These are phyloP conservation scores for Angomonas ambiguus DNA, from an alignment of 208 protist species.

Conservation along the genomic window DNA sequence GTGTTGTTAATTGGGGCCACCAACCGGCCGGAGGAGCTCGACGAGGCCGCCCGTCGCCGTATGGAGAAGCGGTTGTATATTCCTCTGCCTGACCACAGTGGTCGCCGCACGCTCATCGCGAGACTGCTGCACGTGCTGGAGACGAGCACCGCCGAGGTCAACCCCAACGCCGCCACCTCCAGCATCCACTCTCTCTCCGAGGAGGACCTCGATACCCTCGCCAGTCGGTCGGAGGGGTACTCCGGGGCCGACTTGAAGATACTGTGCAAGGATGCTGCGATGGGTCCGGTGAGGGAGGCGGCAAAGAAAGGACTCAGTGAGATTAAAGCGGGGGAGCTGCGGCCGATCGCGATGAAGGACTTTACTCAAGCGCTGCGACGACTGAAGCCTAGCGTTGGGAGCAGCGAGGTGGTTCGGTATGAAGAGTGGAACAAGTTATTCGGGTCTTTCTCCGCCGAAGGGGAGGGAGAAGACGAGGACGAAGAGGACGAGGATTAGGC, in stretches of 20 bases:
- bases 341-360: constrained; percentile 57
- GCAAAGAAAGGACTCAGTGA: constrained; percentile 40
- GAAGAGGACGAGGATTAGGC: constrained; percentile 15
- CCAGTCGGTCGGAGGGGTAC: constrained; percentile 60
- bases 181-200: constrained; percentile 29
- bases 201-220: constrained; percentile 33
- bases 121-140: constrained; percentile 52
- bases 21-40: constrained; percentile 99
- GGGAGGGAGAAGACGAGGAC: constrained; percentile 26
- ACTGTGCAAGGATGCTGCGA: constrained; percentile 71
- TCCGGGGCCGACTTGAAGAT: constrained; percentile 74
- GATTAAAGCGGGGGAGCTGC: constrained; percentile 40
- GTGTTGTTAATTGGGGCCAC: constrained; percentile 99
- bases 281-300: constrained; percentile 73
- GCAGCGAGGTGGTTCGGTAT: constrained; percentile 65
- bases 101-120: constrained; percentile 50
- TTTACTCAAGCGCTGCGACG: constrained; percentile 69
- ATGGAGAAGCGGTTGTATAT: constrained; percentile 92
- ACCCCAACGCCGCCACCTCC: not conserved
- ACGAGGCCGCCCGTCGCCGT: constrained; percentile 98
- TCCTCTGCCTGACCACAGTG: constrained; percentile 67
- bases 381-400: constrained; percentile 78
- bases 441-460: constrained; percentile 58
- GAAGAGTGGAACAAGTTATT: constrained; percentile 81
- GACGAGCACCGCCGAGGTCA: constrained; percentile 8